A percentile compares a stretch with the other conserved stretches of the same genome.
Conservation (phyloP, 192 early-diverging fungal species). For the Umbelopsis isabellina region DNA sequence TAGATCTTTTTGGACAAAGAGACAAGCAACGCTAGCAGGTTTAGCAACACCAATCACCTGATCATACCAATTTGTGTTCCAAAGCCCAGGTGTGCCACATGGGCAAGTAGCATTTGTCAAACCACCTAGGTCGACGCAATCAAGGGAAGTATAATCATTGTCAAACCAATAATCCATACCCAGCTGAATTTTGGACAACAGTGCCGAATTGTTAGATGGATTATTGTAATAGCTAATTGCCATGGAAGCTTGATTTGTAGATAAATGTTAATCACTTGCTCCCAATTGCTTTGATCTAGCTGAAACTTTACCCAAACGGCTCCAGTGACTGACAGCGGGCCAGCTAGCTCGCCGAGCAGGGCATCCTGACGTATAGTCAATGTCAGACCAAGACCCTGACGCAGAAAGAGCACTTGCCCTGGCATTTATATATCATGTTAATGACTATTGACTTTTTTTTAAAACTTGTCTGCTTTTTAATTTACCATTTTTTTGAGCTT, state of each 20-base stretch:
- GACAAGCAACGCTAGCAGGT: slow-evolving; percentile 23
- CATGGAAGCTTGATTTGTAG: slow-evolving; percentile 21
- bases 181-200: slow-evolving; percentile 15
- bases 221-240: slow-evolving; percentile 20
- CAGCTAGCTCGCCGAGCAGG: slow-evolving; percentile 32
- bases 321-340: slow-evolving; percentile 31
- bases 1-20: slow-evolving; percentile 20
- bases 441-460: neutral
- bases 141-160: slow-evolving; percentile 22
- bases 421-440: neutral
- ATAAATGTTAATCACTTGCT: neutral
- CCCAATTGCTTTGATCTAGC: neutral
- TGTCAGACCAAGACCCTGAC: slow-evolving; percentile 29
- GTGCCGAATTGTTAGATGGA: slow-evolving; percentile 8
- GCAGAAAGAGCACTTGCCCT: slow-evolving; percentile 20
- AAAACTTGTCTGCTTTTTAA: no score
- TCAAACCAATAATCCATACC: slow-evolving; percentile 33
- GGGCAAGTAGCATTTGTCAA: slow-evolving; percentile 33
- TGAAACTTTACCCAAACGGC: slow-evolving; percentile 19
- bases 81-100: slow-evolving; percentile 38
- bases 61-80: slow-evolving; percentile 38
- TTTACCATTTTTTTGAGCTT: neutral
- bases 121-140: slow-evolving; percentile 27
- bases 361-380: slow-evolving; percentile 33
- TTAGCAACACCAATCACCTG: slow-evolving; percentile 26